Conservation (phyloP, 495 filamentous ascomycete genomes). For the Xylaria palmicola region DNA sequence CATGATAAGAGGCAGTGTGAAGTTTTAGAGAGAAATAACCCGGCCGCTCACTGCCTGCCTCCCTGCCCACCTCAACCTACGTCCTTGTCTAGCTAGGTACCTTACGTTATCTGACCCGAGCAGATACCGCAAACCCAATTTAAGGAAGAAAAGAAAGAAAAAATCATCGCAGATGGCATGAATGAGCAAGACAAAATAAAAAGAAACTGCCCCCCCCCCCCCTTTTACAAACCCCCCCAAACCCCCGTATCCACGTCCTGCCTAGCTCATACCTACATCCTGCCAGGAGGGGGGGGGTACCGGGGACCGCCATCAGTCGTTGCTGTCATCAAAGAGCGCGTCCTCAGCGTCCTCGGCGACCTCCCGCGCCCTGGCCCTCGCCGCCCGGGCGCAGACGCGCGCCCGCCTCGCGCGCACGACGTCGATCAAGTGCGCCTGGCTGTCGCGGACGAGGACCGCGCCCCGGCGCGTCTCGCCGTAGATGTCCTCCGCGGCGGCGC, state of each 20-base stretch:
- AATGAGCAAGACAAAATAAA: background rate
- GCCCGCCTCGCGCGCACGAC: background rate
- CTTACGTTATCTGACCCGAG: too few relatives aligned
- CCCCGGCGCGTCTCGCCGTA: background rate
- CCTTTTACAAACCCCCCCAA: background rate
- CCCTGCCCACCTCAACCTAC: background rate
- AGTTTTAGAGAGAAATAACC: too few relatives aligned
- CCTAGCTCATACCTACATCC: too few relatives aligned
- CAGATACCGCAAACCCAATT: background rate
- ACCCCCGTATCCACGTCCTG: too few relatives aligned
- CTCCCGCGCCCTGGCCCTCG: background rate
- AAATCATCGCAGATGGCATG: background rate
- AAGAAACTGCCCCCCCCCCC: too few relatives aligned
- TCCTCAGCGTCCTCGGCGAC: background rate
- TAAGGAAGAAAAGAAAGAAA: background rate
- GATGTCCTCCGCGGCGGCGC: background rate
- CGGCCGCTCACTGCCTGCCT: too few relatives aligned
- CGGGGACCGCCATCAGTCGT: too few relatives aligned
- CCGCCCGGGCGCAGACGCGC: background rate
- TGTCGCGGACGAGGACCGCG: background rate
- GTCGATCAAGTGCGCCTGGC: slow-evolving; percentile 1
- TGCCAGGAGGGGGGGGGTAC: too few relatives aligned
- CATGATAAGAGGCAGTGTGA: too few relatives aligned
- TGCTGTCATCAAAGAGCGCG: too few relatives aligned
- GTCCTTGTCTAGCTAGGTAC: too few relatives aligned